phyloP scores from a whole-genome alignment of 805 yeast species.

The Yarrowia sp. region DNA sequence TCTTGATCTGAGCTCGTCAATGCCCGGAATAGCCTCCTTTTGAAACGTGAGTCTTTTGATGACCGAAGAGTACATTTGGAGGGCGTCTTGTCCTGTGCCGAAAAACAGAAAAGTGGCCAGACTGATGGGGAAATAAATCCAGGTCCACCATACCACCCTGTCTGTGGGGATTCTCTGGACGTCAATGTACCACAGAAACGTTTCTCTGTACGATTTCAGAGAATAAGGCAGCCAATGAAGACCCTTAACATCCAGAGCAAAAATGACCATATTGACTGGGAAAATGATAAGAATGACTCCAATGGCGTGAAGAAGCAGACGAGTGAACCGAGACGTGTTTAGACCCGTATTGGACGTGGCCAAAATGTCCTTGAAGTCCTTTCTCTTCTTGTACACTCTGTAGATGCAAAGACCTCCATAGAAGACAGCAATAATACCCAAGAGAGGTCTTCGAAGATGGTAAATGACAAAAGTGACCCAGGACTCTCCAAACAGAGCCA shows the following conservation, averaged over 20 bases:
- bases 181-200: not conserved
- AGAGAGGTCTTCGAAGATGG: not conserved
- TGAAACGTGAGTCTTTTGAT: not conserved
- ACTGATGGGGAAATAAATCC: slow-evolving; percentile 4
- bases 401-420: not conserved
- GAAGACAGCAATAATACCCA: not conserved
- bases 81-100: slow-evolving; percentile 8
- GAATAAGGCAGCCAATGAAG: not conserved
- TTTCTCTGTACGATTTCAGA: not conserved
- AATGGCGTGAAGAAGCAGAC: not conserved
- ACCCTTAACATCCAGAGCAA: not conserved
- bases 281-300: not conserved
- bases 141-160: not conserved
- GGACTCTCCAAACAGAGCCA: not conserved
- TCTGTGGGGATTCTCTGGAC: not conserved
- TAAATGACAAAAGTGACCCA: slow-evolving; percentile 1
- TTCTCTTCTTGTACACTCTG: slow-evolving; percentile 2
- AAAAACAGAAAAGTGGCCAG: slow-evolving; percentile 6
- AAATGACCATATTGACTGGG: not conserved
- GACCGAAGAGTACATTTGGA: not conserved
- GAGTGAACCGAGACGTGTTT: not conserved
- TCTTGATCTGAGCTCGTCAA: not conserved
- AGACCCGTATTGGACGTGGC: slow-evolving; percentile 5
- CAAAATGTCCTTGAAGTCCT: slow-evolving; percentile 9
- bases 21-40: not conserved